These are phyloP conservation scores for Fusarium armeniacum DNA, from an alignment of 2,329 filamentous ascomycete genomes.

Conservation along the genomic window DNA sequence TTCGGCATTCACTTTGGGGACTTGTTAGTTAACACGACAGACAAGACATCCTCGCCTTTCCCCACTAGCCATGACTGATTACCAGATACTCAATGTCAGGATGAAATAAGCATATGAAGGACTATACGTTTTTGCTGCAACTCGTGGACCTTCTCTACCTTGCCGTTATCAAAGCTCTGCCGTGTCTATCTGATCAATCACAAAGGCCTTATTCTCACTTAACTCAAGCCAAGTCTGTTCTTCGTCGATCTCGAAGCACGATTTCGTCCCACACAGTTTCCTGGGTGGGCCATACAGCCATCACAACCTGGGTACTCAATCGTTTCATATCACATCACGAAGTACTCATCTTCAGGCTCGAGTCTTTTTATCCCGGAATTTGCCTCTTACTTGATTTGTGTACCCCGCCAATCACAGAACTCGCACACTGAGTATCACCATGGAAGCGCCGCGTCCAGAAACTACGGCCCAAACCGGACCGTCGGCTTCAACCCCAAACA, in stretches of 20 bases:
- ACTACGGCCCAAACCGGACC: conserved; percentile 28
- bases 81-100: conserved; percentile 35
- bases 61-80: conserved; percentile 38
- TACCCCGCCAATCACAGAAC: conserved; percentile 5
- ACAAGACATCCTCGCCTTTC: conserved; percentile 22
- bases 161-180: conserved; percentile 8
- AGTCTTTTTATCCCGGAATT: conserved; percentile 1
- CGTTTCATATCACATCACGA: conserved; percentile 30
- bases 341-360: not conserved
- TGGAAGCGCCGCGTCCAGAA: conserved; percentile 41
- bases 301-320: conserved; percentile 8
- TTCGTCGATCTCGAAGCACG: conserved; percentile 28
- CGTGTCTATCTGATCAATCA: conserved; percentile 24
- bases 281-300: conserved; percentile 30
- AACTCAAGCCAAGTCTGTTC: conserved; percentile 26
- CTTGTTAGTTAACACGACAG: conserved; percentile 8
- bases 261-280: conserved; percentile 31
- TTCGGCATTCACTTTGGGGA: conserved; percentile 12
- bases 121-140: conserved; percentile 18
- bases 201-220: conserved; percentile 33
- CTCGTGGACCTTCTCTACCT: not conserved
- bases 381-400: conserved; percentile 8
- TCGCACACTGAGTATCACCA: conserved; percentile 24
- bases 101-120: conserved; percentile 35
- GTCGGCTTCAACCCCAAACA: conserved; percentile 24